Percentiles rank a stretch among this genome's conserved stretches.
Evolutionary conservation across 257 asterid genomes (phyloP).

Genomic region (Solanum arcanum): DNA sequence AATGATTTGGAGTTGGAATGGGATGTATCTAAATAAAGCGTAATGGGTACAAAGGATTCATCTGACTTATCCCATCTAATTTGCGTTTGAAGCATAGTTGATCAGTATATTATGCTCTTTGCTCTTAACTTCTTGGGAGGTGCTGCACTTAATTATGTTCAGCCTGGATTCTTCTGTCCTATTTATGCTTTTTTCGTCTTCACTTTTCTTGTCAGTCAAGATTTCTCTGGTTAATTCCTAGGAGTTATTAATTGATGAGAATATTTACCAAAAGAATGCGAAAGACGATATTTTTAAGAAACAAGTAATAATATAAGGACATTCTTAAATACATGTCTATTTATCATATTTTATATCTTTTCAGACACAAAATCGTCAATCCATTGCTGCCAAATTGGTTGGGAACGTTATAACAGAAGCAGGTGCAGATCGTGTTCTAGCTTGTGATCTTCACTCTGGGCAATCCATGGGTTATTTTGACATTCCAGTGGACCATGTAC

Average conservation of each 20-base stretch:
- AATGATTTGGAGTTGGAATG: neutral
- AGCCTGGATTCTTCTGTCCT: neutral
- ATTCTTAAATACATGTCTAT: neutral
- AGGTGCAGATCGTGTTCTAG: slow-evolving; percentile 89
- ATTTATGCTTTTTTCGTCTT: neutral
- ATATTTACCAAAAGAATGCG: neutral
- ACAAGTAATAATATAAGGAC: neutral
- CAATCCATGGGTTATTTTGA: slow-evolving; percentile 93
- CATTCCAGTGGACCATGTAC: slow-evolving; percentile 86
- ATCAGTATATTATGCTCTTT: neutral
- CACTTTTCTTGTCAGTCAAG: neutral
- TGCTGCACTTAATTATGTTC: neutral
- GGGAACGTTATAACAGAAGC: slow-evolving; percentile 80
- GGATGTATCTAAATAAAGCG: neutral
- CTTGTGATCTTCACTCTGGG: slow-evolving; percentile 94
- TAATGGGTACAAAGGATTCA: neutral
- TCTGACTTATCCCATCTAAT: neutral
- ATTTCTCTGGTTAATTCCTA: neutral
- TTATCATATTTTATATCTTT: neutral
- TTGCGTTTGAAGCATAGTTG: neutral
- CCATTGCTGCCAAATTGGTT: slow-evolving; percentile 87
- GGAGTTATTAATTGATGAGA: neutral
- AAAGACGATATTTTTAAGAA: neutral
- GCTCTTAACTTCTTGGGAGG: neutral
- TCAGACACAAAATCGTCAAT: slow-evolving; percentile 87